Evolutionary conservation across 164 flowering plant species (phyloP), one percentile per base, ranked within the genome.

Genomic region (Aristolochia fimbriata): DNA sequence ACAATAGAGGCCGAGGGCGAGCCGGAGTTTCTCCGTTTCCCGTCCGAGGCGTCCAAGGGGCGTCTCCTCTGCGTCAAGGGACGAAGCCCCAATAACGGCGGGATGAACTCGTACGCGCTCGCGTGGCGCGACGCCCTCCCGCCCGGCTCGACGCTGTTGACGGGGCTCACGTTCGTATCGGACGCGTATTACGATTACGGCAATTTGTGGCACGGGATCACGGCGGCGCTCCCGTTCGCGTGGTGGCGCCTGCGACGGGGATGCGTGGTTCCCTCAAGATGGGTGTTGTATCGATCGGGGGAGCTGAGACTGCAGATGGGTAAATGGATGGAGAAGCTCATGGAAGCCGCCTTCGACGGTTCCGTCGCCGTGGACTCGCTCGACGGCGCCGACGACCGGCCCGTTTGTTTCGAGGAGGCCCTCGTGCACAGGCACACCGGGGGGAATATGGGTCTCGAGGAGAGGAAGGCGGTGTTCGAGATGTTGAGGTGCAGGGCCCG

Each of bases 171-270:
- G 0, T 91, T 81, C 59, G 77, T 91, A 2, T 80, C 91, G 0
- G 75, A 88, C 65, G 83, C 82, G 25, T 84, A 86, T 56, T 91
- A 85, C 62, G 66, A 80, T 46, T 85, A 86, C 48, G 66, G 63
- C 5, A 91, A 91, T 57, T 70, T 88, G 10, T 91, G 96, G 96
- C 97, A 91, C 63, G 92, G 92, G 1, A 53, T 91, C 17, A 80
- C 85, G 1, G 79, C 88, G 1, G 16, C 81, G 64, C 55, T 78
- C 5, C 92, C 94, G 0, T 88, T 91, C 59, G 83, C 85, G 6
- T 80, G 73, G 12, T 91, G 97, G 97, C 83, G 84, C 55, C 61
- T 49, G 64, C 76, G 23, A 62, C 65, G 68, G 43, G 71, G 66
- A 0, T 74, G 81, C 25, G 65, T 53, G 12, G 25, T 45, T 31